phyloP scores from a whole-genome alignment of 2,329 filamentous ascomycete species.

The Clonostachys rhizophaga region DNA sequence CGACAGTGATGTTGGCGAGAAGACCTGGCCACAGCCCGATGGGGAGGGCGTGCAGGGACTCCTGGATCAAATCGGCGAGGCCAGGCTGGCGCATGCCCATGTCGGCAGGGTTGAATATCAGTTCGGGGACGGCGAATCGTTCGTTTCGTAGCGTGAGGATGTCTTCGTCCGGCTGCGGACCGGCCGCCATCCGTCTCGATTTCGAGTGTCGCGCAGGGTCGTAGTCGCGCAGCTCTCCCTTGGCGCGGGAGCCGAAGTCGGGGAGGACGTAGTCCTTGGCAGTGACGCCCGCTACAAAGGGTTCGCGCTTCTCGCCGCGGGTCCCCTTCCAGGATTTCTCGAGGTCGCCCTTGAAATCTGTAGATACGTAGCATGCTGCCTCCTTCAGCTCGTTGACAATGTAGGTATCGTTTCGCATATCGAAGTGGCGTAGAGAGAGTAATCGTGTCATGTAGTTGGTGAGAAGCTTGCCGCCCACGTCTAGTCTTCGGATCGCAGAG shows the following conservation, averaged over 20 bases:
- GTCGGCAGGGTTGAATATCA: slow-evolving; percentile 83
- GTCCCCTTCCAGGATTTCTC: slow-evolving; percentile 82
- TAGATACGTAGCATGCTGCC: slow-evolving; percentile 75
- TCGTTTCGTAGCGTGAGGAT: slow-evolving; percentile 86
- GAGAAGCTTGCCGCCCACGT: slow-evolving; percentile 87
- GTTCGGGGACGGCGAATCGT: slow-evolving; percentile 82
- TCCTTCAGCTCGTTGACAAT: slow-evolving; percentile 98
- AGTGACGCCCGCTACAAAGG: slow-evolving; percentile 50
- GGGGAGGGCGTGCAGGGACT: slow-evolving; percentile 71
- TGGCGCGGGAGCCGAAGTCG: slow-evolving; percentile 58
- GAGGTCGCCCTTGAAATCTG: slow-evolving; percentile 72
- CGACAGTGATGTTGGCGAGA: slow-evolving; percentile 81
- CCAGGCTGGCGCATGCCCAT: slow-evolving; percentile 82
- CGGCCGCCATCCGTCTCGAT: slow-evolving; percentile 36
- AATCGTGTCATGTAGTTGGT: slow-evolving; percentile 91
- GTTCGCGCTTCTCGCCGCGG: slow-evolving; percentile 47
- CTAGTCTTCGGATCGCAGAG: slow-evolving; percentile 74
- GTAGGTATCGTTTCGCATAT: slow-evolving; percentile 90
- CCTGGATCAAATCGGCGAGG: slow-evolving; percentile 75
- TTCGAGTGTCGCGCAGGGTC: slow-evolving; percentile 61
- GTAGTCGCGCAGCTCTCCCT: slow-evolving; percentile 73
- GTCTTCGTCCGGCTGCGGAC: slow-evolving; percentile 58
- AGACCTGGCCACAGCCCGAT: slow-evolving; percentile 80
- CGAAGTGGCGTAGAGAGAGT: slow-evolving; percentile 86
- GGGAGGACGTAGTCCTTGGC: slow-evolving; percentile 91